A percentile compares a stretch with the other conserved stretches of the same genome.
Conservation (phyloP, 257 asterid genomes). For the Jaltomata sinuosa region DNA sequence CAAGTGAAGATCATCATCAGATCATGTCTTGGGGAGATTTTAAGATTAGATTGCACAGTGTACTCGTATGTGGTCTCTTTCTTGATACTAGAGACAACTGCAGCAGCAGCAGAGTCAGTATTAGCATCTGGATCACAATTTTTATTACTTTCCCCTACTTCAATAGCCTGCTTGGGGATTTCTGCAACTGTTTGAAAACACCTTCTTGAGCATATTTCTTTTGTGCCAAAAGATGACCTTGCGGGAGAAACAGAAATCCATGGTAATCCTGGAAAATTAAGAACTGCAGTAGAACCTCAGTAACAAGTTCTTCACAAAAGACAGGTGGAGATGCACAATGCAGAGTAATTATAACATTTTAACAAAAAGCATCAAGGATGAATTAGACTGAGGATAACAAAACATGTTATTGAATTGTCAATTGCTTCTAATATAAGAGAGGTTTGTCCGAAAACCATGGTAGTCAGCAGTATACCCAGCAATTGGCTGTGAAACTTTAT, state of each 20-base stretch:
- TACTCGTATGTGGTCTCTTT: slow-evolving; percentile 19
- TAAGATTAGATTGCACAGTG: slow-evolving; percentile 41
- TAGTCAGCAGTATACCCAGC: too few species aligned
- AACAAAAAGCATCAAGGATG: neutral
- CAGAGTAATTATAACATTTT: neutral
- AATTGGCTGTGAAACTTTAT: too few species aligned
- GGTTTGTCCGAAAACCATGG: neutral
- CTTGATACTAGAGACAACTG: slow-evolving; percentile 2
- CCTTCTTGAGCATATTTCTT: slow-evolving; percentile 25
- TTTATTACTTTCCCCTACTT: slow-evolving; percentile 16
- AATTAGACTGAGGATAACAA: neutral
- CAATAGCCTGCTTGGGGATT: slow-evolving; percentile 9
- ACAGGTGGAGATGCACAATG: neutral
- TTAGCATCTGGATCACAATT: neutral
- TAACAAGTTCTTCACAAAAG: neutral
- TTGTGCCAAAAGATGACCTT: slow-evolving; percentile 21
- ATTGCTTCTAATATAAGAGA: neutral
- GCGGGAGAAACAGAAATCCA: slow-evolving; percentile 27
- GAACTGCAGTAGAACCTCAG: neutral
- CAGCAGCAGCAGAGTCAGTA: neutral
- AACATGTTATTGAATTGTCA: neutral
- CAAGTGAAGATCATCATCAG: slow-evolving; percentile 75
- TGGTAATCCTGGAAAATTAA: slow-evolving; percentile 25
- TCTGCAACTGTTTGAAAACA: slow-evolving; percentile 30
- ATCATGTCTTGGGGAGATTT: slow-evolving; percentile 56